Conservation (phyloP, 2,329 filamentous ascomycete genomes). For the Akanthomyces uredinophilus region DNA sequence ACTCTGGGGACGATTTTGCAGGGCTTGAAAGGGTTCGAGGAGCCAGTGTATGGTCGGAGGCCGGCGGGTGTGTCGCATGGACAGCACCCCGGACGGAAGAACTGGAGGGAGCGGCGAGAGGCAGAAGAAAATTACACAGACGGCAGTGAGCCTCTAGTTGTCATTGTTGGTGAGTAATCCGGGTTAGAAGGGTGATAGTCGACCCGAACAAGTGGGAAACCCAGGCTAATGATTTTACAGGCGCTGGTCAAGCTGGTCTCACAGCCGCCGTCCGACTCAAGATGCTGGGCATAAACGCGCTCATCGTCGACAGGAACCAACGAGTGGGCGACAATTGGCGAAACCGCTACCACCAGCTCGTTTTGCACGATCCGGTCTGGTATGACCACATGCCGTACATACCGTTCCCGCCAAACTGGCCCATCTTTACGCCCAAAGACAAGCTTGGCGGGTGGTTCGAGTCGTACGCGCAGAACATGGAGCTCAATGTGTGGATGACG, state of each 20-base stretch:
- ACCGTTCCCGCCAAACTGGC: constrained; percentile 56
- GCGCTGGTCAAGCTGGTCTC: constrained; percentile 36
- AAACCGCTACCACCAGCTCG: constrained; percentile 48
- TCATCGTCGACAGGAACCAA: constrained; percentile 41
- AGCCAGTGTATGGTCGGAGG: constrained; percentile 37
- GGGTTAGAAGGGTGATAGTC: background rate
- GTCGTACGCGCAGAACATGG: constrained; percentile 54
- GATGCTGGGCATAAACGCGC: constrained; percentile 37
- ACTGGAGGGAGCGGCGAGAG: constrained; percentile 20
- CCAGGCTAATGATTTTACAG: constrained; percentile 25
- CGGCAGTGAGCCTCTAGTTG: constrained; percentile 16
- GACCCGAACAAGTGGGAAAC: background rate
- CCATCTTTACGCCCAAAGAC: constrained; percentile 62
- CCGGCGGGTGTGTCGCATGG: constrained; percentile 45
- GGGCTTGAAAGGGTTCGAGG: constrained; percentile 44
- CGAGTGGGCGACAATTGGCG: constrained; percentile 52
- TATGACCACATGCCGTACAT: constrained; percentile 56
- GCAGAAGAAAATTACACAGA: constrained; percentile 16
- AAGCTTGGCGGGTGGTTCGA: constrained; percentile 63
- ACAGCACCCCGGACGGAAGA: constrained; percentile 17
- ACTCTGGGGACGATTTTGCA: constrained; percentile 51
- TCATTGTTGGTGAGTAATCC: constrained; percentile 19
- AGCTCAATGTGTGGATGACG: constrained; percentile 59
- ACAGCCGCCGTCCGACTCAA: constrained; percentile 42
- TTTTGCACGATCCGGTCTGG: constrained; percentile 61